Conservation (phyloP, 345 rosid genomes). For the Leavenworthia alabamica region DNA sequence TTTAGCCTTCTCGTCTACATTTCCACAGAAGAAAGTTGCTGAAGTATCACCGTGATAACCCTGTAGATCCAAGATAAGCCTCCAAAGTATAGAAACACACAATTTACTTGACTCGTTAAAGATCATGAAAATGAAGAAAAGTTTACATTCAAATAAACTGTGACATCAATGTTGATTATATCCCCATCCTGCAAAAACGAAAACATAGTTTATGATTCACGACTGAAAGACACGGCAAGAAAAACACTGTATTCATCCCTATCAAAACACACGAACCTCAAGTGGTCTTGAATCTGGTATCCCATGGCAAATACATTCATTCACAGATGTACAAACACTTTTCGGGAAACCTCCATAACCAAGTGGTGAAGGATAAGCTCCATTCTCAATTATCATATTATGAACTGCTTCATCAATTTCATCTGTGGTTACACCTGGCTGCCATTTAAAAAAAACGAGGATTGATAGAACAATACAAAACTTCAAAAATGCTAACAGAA, state of each 20-base stretch:
- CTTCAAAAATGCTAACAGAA: background rate
- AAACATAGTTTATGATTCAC: background rate
- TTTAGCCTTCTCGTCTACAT: slow-evolving; percentile 69
- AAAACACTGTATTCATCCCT: background rate
- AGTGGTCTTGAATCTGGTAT: slow-evolving; percentile 85
- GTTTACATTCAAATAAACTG: slow-evolving; percentile 76
- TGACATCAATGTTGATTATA: slow-evolving; percentile 86
- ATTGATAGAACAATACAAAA: slow-evolving; percentile 3
- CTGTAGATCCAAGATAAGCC: slow-evolving; percentile 31
- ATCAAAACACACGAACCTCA: slow-evolving; percentile 38
- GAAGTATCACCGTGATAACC: slow-evolving; percentile 98
- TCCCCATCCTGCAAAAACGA: slow-evolving; percentile 79
- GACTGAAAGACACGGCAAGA: background rate
- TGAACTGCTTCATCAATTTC: slow-evolving; percentile 91
- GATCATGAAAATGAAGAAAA: background rate
- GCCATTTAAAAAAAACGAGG: slow-evolving; percentile 28
- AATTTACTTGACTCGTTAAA: background rate
- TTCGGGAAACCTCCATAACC: slow-evolving; percentile 97
- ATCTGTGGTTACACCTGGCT: slow-evolving; percentile 87
- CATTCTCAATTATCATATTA: slow-evolving; percentile 83
- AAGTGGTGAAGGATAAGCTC: slow-evolving; percentile 96
- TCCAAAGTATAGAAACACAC: background rate
- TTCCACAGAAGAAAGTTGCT: slow-evolving; percentile 87
- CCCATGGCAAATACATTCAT: slow-evolving; percentile 97
- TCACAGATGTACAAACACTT: slow-evolving; percentile 96